phyloP scores from a whole-genome alignment of 164 flowering plant species.

The Paratinospora sagittata region DNA sequence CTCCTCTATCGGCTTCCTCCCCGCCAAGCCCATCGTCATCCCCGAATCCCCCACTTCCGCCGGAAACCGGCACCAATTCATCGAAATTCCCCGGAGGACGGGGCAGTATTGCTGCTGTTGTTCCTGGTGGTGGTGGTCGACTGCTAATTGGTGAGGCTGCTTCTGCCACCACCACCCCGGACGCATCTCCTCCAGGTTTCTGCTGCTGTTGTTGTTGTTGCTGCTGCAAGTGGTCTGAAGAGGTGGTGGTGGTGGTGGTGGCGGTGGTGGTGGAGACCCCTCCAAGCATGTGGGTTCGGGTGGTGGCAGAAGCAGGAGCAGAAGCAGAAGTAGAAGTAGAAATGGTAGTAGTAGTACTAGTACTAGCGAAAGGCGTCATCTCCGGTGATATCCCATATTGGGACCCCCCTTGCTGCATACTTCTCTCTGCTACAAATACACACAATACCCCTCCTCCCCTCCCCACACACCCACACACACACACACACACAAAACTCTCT shows the following conservation, averaged over 20 bases:
- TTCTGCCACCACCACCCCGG: slow-evolving; percentile 18
- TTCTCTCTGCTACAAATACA: no score
- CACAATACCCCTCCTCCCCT: no score
- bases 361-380: slow-evolving; percentile 19
- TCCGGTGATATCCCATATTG: slow-evolving; percentile 34
- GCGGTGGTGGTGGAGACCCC: background rate
- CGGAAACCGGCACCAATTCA: slow-evolving; percentile 26
- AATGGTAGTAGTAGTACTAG: slow-evolving; percentile 4
- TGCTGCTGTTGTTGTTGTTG: slow-evolving; percentile 8
- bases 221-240: slow-evolving; percentile 6
- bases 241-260: background rate
- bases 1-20: slow-evolving; percentile 35
- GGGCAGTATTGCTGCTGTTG: background rate
- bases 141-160: slow-evolving; percentile 39
- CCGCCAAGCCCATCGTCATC: slow-evolving; percentile 35
- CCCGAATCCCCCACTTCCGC: slow-evolving; percentile 15
- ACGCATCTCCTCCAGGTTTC: background rate
- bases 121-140: slow-evolving; percentile 38
- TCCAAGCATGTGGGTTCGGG: slow-evolving; percentile 20
- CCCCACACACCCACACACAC: no score
- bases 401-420: slow-evolving; percentile 45
- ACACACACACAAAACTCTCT: background rate
- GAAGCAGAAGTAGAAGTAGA: background rate
- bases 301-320: background rate
- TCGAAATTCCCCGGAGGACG: slow-evolving; percentile 24